phyloP scores from a whole-genome alignment of 441 rosid species.

The Erodium trifolium region DNA sequence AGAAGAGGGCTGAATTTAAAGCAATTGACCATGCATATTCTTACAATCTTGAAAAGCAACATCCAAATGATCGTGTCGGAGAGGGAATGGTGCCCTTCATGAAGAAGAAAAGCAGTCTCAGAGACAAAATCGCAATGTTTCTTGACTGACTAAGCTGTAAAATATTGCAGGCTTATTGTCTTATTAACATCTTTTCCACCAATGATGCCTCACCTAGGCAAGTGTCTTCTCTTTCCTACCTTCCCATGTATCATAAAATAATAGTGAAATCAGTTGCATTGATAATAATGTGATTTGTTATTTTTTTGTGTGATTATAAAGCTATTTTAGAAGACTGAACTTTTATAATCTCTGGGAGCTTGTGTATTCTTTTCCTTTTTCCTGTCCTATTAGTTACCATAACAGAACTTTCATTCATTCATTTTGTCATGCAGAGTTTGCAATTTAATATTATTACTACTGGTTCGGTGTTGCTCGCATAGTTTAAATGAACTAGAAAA shows the following conservation, averaged over 20 bases:
- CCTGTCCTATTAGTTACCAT: background rate
- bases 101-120: conserved; percentile 43
- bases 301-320: background rate
- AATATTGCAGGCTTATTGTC: background rate
- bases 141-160: conserved; percentile 23
- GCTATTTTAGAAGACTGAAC: background rate
- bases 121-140: conserved; percentile 38
- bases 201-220: background rate
- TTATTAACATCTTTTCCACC: background rate
- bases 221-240: background rate
- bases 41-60: conserved; percentile 17
- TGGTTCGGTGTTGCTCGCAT: too few species aligned
- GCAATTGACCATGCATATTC: conserved; percentile 17
- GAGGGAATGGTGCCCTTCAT: conserved; percentile 19
- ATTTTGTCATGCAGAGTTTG: too few species aligned
- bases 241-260: background rate
- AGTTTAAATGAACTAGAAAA: too few species aligned
- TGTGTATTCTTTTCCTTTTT: background rate
- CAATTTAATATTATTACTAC: too few species aligned
- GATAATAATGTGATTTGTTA: background rate
- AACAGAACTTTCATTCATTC: too few species aligned
- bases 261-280: background rate
- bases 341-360: background rate
- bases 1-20: conserved; percentile 17
- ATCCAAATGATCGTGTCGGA: conserved; percentile 18